Evolutionary conservation across 768 basidiomycete species (phyloP).

Genomic region (Leccinum arenicola): DNA sequence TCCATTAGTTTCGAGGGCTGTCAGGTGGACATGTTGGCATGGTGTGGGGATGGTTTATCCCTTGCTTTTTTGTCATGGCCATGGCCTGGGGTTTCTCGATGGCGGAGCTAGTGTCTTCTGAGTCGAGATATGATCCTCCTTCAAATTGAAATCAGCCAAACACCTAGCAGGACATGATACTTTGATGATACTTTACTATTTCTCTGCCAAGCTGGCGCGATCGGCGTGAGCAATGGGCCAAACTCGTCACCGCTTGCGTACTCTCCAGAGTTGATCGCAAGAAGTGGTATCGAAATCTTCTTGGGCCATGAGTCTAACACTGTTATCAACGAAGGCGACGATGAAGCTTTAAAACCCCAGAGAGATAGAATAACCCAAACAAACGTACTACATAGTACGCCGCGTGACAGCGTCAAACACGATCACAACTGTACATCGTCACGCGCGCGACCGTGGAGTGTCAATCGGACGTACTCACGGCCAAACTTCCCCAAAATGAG

Average conservation of each 20-base stretch:
- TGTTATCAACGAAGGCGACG: constrained; percentile 2
- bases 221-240: constrained; percentile 27
- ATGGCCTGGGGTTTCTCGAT: constrained; percentile 55
- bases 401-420: too few species aligned
- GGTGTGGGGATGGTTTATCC: constrained; percentile 76
- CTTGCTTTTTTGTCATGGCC: constrained; percentile 61
- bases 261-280: constrained; percentile 43
- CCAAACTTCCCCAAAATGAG: too few species aligned
- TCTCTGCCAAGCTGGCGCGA: constrained; percentile 15
- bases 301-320: constrained; percentile 29
- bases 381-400: too few species aligned
- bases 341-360: too few species aligned
- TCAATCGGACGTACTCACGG: too few species aligned
- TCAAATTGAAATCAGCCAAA: too few species aligned
- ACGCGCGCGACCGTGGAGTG: too few species aligned
- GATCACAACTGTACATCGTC: too few species aligned
- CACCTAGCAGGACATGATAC: too few species aligned
- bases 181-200: too few species aligned
- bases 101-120: constrained; percentile 65
- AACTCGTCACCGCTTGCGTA: constrained; percentile 38
- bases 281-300: constrained; percentile 29
- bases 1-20: too few species aligned
- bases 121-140: constrained; percentile 24
- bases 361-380: too few species aligned
- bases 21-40: constrained; percentile 59